These are phyloP conservation scores for Fomitopsis pulvina DNA, from an alignment of 768 basidiomycete genomes.

Conservation along the genomic window DNA sequence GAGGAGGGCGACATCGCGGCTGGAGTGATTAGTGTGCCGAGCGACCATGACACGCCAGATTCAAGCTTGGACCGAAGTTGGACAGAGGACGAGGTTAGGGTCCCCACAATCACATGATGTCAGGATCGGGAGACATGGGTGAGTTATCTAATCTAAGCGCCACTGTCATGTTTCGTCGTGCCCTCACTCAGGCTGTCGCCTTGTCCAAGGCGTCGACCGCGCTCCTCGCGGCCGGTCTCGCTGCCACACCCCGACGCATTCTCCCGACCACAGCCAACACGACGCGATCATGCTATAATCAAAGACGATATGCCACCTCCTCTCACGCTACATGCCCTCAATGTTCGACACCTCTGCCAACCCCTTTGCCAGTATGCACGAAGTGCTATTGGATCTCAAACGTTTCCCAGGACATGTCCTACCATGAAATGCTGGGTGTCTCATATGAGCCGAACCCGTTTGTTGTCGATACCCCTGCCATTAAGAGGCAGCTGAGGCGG, in stretches of 20 bases:
- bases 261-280: not conserved
- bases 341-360: constrained; percentile 54
- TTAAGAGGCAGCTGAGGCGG: constrained; percentile 62
- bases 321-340: constrained; percentile 41
- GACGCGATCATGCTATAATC: not conserved
- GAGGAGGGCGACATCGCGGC: constrained; percentile 4
- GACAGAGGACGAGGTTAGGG: constrained; percentile 11
- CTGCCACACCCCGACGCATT: constrained; percentile 1
- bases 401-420: constrained; percentile 46
- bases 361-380: constrained; percentile 66
- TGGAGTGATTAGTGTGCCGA: not conserved
- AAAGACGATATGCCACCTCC: not conserved
- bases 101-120: constrained; percentile 16
- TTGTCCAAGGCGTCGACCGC: not conserved
- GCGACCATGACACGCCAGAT: not conserved
- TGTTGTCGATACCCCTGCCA: constrained; percentile 47
- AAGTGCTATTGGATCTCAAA: constrained; percentile 63
- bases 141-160: constrained; percentile 1
- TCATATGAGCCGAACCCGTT: constrained; percentile 64
- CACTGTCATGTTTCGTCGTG: constrained; percentile 18
- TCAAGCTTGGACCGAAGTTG: not conserved
- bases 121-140: constrained; percentile 1
- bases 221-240: constrained; percentile 3
- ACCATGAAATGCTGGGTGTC: constrained; percentile 66
- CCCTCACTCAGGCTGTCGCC: constrained; percentile 5